phyloP scores from a whole-genome alignment of 1,284 basidiomycete genomes.

The Malassezia japonica region DNA sequence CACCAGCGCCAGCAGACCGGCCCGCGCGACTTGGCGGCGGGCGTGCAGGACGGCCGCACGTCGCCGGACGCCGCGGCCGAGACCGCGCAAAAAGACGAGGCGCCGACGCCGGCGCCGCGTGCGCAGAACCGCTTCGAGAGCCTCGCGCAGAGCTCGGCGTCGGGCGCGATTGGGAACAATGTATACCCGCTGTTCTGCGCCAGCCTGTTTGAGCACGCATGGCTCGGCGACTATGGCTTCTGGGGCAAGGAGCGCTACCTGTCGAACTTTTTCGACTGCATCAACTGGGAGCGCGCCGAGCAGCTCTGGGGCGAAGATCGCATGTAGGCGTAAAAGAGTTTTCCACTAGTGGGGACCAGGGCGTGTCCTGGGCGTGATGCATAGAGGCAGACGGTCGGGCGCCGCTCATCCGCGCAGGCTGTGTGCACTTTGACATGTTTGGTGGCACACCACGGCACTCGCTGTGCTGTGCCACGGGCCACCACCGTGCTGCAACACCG shows the following conservation, averaged over 20 bases:
- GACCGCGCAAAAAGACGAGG: neutral
- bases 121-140: constrained; percentile 11
- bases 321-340: too few species aligned
- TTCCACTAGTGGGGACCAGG: too few species aligned
- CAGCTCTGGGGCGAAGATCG: constrained; percentile 18
- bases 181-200: constrained; percentile 74
- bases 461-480: too few species aligned
- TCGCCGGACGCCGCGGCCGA: constrained; percentile 16
- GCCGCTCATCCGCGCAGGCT: too few species aligned
- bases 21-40: constrained; percentile 25
- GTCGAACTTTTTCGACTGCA: constrained; percentile 73
- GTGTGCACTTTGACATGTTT: too few species aligned
- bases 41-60: constrained; percentile 27
- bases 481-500: too few species aligned
- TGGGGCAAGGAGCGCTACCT: constrained; percentile 89
- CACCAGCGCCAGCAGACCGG: constrained; percentile 38
- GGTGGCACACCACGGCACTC: too few species aligned
- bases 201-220: constrained; percentile 80
- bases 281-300: constrained; percentile 63
- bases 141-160: constrained; percentile 14
- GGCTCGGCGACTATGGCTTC: constrained; percentile 79
- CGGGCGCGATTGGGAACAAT: constrained; percentile 52
- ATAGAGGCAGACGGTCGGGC: too few species aligned
- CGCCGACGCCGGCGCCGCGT: neutral
- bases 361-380: too few species aligned